Evolutionary conservation across 148 eudicot genomes (phyloP), one percentile per base, ranked within the genome.

Genomic region (Rhododendron griersonianum): DNA sequence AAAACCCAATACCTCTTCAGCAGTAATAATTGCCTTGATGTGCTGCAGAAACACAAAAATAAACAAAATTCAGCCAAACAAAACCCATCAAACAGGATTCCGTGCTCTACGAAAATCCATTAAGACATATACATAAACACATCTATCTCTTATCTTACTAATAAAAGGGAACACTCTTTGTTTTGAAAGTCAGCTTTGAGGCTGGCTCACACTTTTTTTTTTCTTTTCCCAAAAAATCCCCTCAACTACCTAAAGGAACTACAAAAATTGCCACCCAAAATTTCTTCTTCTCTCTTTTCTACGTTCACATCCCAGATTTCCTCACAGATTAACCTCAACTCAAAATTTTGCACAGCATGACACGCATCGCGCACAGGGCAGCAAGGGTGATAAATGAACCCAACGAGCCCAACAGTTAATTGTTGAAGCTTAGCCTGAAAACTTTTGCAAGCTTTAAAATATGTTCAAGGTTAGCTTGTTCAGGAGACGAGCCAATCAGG

Each of bases 21-120:
- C 91, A 85, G 98, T 95, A 78, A 95, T 90, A 77, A 95, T 95
- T 30, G 98, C 98, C 91, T 95, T 95, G 86, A 95, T 93, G 87
- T 95, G 98, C 98, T 95, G 94, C 87, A 88, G 57, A 83, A 81
- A 81, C 50, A 48, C 73, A 21, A n/a, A n/a, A 47, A 83, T 25
- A 25, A 13, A 83, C 44, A 82, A 53, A 25, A 77, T 65, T 61
- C 6, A 86, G 80, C 50, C 39, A 51, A 41, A 61, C 21, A 19
- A 78, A 83, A 69, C 18, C 85, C 44, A 78, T 18, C 81, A 86
- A 87, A 41, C 44, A 80, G 10, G 10, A 47, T 19, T 63, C 25
- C 11, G 19, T 67, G 28, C 57, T 39, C 19, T 3, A 78, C 0
- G 1, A 8, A 23, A 30, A 23, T 67, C 25, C 23, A 39, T 37